Evolutionary conservation across 1,139 yeast genomes (phyloP), one percentile per base, ranked within the genome.

Genomic region (Pichia sp.): DNA sequence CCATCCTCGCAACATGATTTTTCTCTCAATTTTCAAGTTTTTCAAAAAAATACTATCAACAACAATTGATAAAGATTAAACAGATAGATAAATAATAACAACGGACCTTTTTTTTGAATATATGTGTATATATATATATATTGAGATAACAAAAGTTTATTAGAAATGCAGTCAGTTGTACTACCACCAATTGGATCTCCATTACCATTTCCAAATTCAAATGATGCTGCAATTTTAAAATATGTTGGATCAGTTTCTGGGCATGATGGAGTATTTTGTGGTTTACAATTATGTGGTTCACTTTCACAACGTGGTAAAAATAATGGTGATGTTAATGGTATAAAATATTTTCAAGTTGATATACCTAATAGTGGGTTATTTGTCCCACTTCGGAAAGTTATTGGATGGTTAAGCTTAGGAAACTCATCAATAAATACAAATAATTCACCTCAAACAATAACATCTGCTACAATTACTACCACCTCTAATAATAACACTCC

Each of bases 231-330:
- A 1, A 72, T 81, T 18, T 70, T 92, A 46, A 73, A 81, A 55
- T 92, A 78, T 64, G 72, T 81, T 30, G 97, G 97, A 0, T 70
- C 77, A 1, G 87, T 92, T 28, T 76, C 80, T 34, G 85, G 84
- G 32, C 88, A 86, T 59, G 66, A 69, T 5, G 96, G 96, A 0
- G 70, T 73, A n/a, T 92, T 83, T 68, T 96, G 90, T 4, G 98
- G 98, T 1, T 75, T 92, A 4, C 97, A 92, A 63, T 70, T 92
- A 43, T 60, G 76, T 9, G 90, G 87, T 3, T 78, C 84, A 5
- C 82, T 83, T 27, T 69, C 74, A 1, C 60, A 60, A 5, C 72
- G 79, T 44, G 98, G 98, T 10, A 85, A 86, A 62, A 89, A 92
- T 61, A 76, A 79, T 56, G 98, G 98, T 7, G 70, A 73, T 31